These are phyloP conservation scores for Psidium guajava DNA, from an alignment of 345 rosid genomes.

Conservation along the genomic window DNA sequence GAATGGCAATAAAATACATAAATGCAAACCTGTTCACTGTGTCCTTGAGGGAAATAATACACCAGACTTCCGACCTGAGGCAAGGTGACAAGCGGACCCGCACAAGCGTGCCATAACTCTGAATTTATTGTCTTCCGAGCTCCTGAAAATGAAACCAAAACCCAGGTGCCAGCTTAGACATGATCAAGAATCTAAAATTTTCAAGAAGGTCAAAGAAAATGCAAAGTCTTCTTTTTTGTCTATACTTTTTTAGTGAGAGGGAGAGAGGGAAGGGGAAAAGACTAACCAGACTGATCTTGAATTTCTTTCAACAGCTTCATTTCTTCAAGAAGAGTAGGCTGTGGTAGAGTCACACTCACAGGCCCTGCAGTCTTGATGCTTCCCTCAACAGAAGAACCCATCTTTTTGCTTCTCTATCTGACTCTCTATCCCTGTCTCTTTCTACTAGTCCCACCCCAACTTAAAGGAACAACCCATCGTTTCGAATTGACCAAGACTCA, in stretches of 20 bases:
- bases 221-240: background rate
- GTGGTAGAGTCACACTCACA: slow-evolving; percentile 16
- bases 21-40: slow-evolving; percentile 85
- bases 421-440: background rate
- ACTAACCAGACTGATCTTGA: slow-evolving; percentile 82
- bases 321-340: slow-evolving; percentile 60
- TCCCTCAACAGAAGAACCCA: slow-evolving; percentile 54
- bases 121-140: slow-evolving; percentile 60
- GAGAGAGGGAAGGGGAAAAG: background rate
- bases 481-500: background rate
- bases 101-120: slow-evolving; percentile 98
- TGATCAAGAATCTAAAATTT: background rate
- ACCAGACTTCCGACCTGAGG: slow-evolving; percentile 96
- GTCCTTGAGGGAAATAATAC: slow-evolving; percentile 97
- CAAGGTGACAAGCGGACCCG: slow-evolving; percentile 89
- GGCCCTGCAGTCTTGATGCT: slow-evolving; percentile 41
- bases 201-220: background rate
- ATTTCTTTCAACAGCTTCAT: slow-evolving; percentile 87
- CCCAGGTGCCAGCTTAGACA: background rate
- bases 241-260: background rate
- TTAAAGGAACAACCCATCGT: background rate
- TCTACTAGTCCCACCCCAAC: background rate
- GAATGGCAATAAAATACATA: background rate
- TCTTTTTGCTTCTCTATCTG: slow-evolving; percentile 2
- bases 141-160: slow-evolving; percentile 32